Percentiles rank a stretch among this genome's conserved stretches.
Evolutionary conservation across 2,329 filamentous ascomycete species (phyloP).

Genomic region (Penicillium freii): DNA sequence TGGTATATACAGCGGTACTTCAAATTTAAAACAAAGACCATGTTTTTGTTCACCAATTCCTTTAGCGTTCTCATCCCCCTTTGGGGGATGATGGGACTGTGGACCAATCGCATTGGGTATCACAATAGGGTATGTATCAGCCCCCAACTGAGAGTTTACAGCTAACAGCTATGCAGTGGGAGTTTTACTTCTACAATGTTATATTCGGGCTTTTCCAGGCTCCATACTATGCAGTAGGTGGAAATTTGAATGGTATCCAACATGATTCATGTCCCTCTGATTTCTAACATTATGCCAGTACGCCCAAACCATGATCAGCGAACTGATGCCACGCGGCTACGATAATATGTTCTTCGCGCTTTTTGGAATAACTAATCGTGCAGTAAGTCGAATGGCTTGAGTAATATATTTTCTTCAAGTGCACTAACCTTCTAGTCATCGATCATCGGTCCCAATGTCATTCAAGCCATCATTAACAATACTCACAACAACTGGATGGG

Average conservation of each 20-base stretch:
- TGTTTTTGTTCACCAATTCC: constrained; percentile 45
- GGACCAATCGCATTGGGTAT: constrained; percentile 41
- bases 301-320: constrained; percentile 47
- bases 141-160: too few species aligned
- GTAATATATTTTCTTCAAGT: not conserved
- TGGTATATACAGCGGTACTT: constrained; percentile 46
- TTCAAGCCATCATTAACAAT: constrained; percentile 45
- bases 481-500: constrained; percentile 47
- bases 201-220: constrained; percentile 46
- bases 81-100: constrained; percentile 45
- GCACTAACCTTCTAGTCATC: constrained; percentile 35
- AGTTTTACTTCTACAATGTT: constrained; percentile 47
- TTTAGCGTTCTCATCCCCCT: constrained; percentile 44
- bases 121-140: constrained; percentile 34
- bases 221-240: constrained; percentile 42
- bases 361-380: constrained; percentile 46
- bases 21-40: constrained; percentile 41
- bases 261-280: not conserved
- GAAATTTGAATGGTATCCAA: not conserved
- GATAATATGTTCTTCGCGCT: constrained; percentile 48
- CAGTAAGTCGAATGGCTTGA: constrained; percentile 29
- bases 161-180: constrained; percentile 30
- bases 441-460: constrained; percentile 46
- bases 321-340: constrained; percentile 44
- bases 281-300: constrained; percentile 26